These are phyloP conservation scores for Metschnikowia cubensis DNA, from an alignment of 805 yeast genomes.

Conservation along the genomic window DNA sequence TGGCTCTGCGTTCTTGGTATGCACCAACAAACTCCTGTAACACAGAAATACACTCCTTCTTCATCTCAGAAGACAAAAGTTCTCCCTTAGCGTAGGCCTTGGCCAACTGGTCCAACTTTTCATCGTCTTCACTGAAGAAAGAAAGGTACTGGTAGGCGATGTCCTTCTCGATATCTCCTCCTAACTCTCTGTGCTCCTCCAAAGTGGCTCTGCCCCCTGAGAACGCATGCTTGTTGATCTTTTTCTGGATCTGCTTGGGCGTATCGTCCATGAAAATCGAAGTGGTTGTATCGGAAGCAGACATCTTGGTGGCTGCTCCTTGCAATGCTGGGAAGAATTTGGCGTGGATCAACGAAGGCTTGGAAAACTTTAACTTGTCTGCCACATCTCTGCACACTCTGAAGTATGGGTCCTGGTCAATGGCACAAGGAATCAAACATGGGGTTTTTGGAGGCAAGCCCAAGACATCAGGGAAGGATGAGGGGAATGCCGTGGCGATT, in stretches of 20 bases:
- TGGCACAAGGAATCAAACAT: constrained; percentile 96
- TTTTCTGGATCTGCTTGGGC: constrained; percentile 85
- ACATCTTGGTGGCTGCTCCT: constrained; percentile 95
- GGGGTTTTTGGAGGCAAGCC: constrained; percentile 88
- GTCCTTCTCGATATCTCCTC: constrained; percentile 94
- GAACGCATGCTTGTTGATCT: constrained; percentile 93
- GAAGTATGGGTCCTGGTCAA: constrained; percentile 98
- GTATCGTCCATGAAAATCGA: constrained; percentile 97
- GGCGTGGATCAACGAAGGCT: constrained; percentile 90
- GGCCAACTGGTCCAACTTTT: constrained; percentile 56
- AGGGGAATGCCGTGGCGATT: constrained; percentile 93
- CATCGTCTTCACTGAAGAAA: constrained; percentile 89
- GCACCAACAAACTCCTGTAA: constrained; percentile 73
- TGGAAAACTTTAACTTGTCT: constrained; percentile 80
- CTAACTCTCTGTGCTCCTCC: constrained; percentile 85
- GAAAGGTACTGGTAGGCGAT: constrained; percentile 91
- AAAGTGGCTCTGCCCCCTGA: constrained; percentile 86
- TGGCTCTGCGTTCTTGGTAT: constrained; percentile 76
- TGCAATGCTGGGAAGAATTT: constrained; percentile 97
- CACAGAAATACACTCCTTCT: constrained; percentile 75
- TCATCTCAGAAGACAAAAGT: constrained; percentile 88
- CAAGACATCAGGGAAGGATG: constrained; percentile 90
- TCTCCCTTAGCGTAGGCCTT: constrained; percentile 74
- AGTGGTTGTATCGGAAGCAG: constrained; percentile 85
- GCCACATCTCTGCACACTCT: constrained; percentile 98